Evolutionary conservation across 345 rosid genomes (phyloP).

Genomic region (Raphanus raphanistrum): DNA sequence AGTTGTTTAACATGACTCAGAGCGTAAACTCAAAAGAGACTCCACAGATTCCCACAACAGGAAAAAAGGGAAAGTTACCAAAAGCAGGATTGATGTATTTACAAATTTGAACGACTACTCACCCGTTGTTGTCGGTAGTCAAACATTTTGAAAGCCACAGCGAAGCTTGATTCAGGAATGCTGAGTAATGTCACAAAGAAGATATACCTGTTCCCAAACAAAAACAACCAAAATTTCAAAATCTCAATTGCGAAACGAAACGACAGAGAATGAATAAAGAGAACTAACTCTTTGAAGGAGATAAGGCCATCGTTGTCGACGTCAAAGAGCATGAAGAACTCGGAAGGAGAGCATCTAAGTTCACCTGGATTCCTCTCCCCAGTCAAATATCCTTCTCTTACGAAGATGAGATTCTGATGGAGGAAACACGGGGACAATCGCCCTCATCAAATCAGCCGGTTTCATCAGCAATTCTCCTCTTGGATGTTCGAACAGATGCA

Average conservation of each 20-base stretch:
- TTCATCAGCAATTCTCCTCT: conserved; percentile 77
- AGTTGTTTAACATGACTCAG: conserved; percentile 30
- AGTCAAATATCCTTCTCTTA: conserved; percentile 83
- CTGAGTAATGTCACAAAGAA: conserved; percentile 89
- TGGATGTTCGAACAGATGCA: conserved; percentile 55
- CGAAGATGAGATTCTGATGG: conserved; percentile 81
- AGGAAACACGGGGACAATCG: conserved; percentile 90
- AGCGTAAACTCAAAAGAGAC: conserved; percentile 39
- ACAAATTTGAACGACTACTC: conserved; percentile 32
- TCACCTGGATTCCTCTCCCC: conserved; percentile 94
- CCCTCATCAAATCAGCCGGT: conserved; percentile 92
- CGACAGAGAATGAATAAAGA: neutral
- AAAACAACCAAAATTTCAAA: neutral
- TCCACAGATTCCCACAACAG: conserved; percentile 34
- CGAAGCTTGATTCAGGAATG: conserved; percentile 84
- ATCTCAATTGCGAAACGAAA: neutral
- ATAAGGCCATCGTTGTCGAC: conserved; percentile 72
- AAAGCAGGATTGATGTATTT: conserved; percentile 18
- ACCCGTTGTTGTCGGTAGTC: conserved; percentile 82
- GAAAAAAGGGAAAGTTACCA: conserved; percentile 23
- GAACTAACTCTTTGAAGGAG: conserved; percentile 90
- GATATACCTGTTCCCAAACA: conserved; percentile 62
- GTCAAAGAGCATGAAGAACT: conserved; percentile 93
- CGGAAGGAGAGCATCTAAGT: conserved; percentile 66
- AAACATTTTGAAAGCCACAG: conserved; percentile 89